These are phyloP conservation scores for Sphaerostilbella broomeana DNA, from an alignment of 2,329 filamentous ascomycete species.

Conservation along the genomic window DNA sequence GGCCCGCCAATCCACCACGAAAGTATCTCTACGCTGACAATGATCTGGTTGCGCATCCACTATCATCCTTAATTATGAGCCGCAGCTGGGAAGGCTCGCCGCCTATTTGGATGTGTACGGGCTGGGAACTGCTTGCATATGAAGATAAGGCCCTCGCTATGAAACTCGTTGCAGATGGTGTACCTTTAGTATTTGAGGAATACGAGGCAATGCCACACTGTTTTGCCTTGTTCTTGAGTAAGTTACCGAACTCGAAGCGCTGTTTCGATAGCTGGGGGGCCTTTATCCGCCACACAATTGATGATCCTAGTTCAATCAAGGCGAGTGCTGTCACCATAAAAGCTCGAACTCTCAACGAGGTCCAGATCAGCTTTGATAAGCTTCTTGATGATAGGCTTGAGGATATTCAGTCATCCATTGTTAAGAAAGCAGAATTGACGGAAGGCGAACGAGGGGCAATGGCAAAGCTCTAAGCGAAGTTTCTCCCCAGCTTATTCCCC, in stretches of 20 bases:
- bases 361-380: slow-evolving; percentile 34
- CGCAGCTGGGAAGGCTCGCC: slow-evolving; percentile 54
- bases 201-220: slow-evolving; percentile 78
- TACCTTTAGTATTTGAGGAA: slow-evolving; percentile 59
- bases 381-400: slow-evolving; percentile 39
- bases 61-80: slow-evolving; percentile 57
- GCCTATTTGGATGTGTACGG: slow-evolving; percentile 61
- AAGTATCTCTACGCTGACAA: slow-evolving; percentile 50
- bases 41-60: slow-evolving; percentile 53
- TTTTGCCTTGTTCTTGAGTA: slow-evolving; percentile 54
- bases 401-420: slow-evolving; percentile 36
- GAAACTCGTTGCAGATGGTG: slow-evolving; percentile 49
- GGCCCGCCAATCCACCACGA: slow-evolving; percentile 52
- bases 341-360: slow-evolving; percentile 46
- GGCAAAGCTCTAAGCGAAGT: slow-evolving; percentile 5
- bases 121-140: slow-evolving; percentile 66
- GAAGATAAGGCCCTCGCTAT: slow-evolving; percentile 57
- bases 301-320: slow-evolving; percentile 26
- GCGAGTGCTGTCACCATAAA: slow-evolving; percentile 40
- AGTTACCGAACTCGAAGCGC: slow-evolving; percentile 37
- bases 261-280: slow-evolving; percentile 50
- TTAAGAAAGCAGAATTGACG: slow-evolving; percentile 15
- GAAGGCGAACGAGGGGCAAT: background rate
- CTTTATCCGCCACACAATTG: slow-evolving; percentile 45
- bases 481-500: too few species aligned